Evolutionary conservation across 2,329 filamentous ascomycete genomes (phyloP), one percentile per base, ranked within the genome.

Genomic region (Colletotrichum zoysiae): DNA sequence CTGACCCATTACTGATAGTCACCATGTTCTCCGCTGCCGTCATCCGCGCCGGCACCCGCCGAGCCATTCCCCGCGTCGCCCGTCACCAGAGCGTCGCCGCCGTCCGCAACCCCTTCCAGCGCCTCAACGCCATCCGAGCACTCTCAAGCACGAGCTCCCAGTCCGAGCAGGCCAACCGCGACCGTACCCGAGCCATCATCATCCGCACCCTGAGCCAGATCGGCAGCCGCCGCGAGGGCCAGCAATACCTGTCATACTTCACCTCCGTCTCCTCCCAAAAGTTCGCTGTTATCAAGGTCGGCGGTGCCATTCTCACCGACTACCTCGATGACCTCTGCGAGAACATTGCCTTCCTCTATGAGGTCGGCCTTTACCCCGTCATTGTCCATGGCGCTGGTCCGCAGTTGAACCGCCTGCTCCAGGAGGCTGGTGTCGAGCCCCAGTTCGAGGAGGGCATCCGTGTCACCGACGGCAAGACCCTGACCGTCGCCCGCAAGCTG

Each of bases 281-380:
- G 80, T 99, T 98, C 82, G 95, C 95, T 76, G 95, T 99, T 60
- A 97, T 99, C 84, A 99, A 99, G 86, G 95, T 98, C 67, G 96
- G 95, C 74, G 96, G 95, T 74, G 96, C 95, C 74, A 98, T 98
- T 78, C 89, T 99, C 78, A 97, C 94, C 73, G 95, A 98, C 80
- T 93, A 98, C 82, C 88, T 98, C 67, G 93, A 97, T 81, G 95
- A 95, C 78, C 90, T 99, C 67, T 97, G 94, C 79, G 92, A 93
- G 67, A 95, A 93, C 61, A 87, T 98, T 71, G 92, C 94, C 38
- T 97, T 98, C 84, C 89, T 98, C 61, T 95, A 97, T 84, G 93
- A 97, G 86, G 94, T 98, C 79, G 95, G 95, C 51, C 89, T 99
- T 51, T 98, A 94, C 84, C 96, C 96, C 58, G 93, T 98, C 77